Evolutionary conservation across 768 basidiomycete genomes (phyloP).

Genomic region (Leccinum uliginosum): DNA sequence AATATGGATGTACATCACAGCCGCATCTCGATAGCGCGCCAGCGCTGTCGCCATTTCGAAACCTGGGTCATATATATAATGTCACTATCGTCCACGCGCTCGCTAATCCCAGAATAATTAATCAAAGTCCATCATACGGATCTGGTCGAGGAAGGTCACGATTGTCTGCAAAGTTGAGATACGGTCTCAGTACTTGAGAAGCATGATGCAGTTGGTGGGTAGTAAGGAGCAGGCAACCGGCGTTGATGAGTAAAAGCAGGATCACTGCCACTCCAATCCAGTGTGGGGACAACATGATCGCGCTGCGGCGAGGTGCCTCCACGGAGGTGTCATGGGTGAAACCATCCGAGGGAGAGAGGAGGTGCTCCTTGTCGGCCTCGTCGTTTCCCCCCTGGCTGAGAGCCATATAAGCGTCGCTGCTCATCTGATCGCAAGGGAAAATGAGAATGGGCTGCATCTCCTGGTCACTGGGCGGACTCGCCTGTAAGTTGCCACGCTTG

Average conservation of each 20-base stretch:
- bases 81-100: background rate
- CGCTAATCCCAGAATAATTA: background rate
- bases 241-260: constrained; percentile 21
- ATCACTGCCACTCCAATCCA: constrained; percentile 18
- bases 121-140: constrained; percentile 29
- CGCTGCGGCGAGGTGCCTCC: constrained; percentile 2
- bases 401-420: constrained; percentile 4
- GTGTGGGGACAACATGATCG: background rate
- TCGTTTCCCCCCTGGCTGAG: constrained; percentile 11
- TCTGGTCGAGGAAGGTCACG: constrained; percentile 28
- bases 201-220: constrained; percentile 14
- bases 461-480: background rate
- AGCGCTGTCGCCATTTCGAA: background rate
- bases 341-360: constrained; percentile 9
- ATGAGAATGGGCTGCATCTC: background rate
- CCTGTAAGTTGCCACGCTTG: background rate
- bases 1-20: constrained; percentile 2
- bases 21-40: background rate
- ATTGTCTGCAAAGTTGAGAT: constrained; percentile 21
- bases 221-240: constrained; percentile 16
- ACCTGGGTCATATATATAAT: background rate
- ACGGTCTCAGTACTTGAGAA: constrained; percentile 15
- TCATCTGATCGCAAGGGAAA: constrained; percentile 14
- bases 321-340: background rate
- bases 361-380: constrained; percentile 13